Conservation (phyloP, 1,284 basidiomycete genomes). For the Ustilago nuda region DNA sequence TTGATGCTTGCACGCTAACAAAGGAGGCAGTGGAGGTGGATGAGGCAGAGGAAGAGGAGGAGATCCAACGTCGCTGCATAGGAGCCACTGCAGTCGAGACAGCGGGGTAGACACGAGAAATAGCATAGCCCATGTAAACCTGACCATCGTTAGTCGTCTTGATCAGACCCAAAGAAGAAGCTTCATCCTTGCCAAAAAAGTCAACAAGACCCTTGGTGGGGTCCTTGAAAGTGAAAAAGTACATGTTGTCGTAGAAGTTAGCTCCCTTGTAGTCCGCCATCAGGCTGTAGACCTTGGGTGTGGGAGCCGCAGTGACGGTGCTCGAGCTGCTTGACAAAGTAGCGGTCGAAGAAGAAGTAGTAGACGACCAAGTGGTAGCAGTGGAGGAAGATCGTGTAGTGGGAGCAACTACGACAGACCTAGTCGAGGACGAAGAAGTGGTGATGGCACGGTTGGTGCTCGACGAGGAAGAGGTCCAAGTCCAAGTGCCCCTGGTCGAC, state of each 20-base stretch:
- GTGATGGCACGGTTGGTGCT: conserved; percentile 20
- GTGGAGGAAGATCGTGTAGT: conserved; percentile 4
- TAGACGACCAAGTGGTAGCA: not conserved
- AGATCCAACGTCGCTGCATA: not conserved
- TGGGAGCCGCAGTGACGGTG: conserved; percentile 23
- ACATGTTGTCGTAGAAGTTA: conserved; percentile 59
- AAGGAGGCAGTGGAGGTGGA: not conserved
- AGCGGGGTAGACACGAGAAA: conserved; percentile 41
- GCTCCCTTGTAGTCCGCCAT: conserved; percentile 42
- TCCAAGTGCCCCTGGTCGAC: conserved; percentile 1
- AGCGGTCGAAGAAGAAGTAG: conserved; percentile 11
- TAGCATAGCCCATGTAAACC: conserved; percentile 55
- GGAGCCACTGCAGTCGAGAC: not conserved
- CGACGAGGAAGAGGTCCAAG: conserved; percentile 9
- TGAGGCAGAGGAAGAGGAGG: not conserved
- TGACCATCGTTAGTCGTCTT: conserved; percentile 39
- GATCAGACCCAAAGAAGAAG: conserved; percentile 35
- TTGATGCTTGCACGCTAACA: not conserved
- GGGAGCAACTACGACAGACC: conserved; percentile 3
- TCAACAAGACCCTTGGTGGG: conserved; percentile 57
- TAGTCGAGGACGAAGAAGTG: conserved; percentile 4
- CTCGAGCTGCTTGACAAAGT: conserved; percentile 20
- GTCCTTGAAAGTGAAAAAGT: conserved; percentile 57
- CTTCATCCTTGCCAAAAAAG: conserved; percentile 32
- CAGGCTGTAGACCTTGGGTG: conserved; percentile 42